Evolutionary conservation across 352 stramenopile genomes (phyloP), one percentile per base, ranked within the genome.

Genomic region (Pythium sp.): DNA sequence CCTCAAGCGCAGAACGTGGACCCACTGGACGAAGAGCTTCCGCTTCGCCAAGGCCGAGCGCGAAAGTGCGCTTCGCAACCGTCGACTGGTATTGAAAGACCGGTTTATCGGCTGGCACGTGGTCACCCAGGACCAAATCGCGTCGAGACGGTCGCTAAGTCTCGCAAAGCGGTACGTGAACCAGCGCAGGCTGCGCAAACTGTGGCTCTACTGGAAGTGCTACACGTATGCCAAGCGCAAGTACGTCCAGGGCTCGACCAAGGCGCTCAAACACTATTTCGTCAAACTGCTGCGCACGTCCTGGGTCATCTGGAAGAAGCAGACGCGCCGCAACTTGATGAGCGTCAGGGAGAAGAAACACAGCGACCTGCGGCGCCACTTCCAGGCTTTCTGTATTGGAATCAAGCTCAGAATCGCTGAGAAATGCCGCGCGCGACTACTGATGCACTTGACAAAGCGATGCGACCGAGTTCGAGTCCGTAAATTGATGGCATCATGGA

Each of bases 201-300:
- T 93, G 6, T 95, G 88, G 88, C 66, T 80, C 54, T 72, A 91
- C 53, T 95, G 88, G 88, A 93, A 91, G 53, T 84, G 84, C 22
- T 95, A 92, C 61, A 87, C 84, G 3, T 86, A 82, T 32, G 72
- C 73, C 14, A 86, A 76, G 49, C 73, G 77, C 30, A 90, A 91
- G 34, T 88, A 93, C 68, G 72, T 80, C 4, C 88, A 92, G 62
- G 77, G 83, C 5, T 89, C 76, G 0, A 84, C 79, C 1, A 95
- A 95, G 65, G 82, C 84, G 9, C 63, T 88, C 15, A 93, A 92
- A 46, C 86, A 95, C 68, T 92, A 89, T 46, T 90, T 90, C 51
- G 75, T 84, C 14, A 90, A 89, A 59, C 67, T 94, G 14, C 47
- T 93, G 30, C 83, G 85, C 0, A 57, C 51, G 30, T 79, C 77